phyloP scores from a whole-genome alignment of 2,329 filamentous ascomycete genomes.

The Diaporthe australafricana region DNA sequence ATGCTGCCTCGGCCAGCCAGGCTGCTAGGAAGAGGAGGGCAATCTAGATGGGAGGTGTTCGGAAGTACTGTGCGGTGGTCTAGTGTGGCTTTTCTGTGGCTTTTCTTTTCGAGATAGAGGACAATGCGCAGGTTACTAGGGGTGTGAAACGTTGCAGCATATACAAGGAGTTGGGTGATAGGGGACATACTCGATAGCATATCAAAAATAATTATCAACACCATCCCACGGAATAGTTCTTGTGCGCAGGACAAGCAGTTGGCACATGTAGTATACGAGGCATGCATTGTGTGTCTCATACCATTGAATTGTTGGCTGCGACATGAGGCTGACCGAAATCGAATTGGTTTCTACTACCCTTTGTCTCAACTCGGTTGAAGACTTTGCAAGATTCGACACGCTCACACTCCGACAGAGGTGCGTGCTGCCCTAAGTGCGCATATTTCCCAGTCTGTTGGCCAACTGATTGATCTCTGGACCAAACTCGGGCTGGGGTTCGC shows the following conservation, averaged over 20 bases:
- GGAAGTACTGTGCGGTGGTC: background rate
- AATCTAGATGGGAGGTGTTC: background rate
- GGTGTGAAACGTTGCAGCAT: background rate
- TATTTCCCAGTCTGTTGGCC: background rate
- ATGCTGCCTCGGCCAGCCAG: background rate
- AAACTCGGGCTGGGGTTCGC: background rate
- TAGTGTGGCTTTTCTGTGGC: background rate
- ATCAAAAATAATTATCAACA: background rate
- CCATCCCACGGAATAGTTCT: background rate
- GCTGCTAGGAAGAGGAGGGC: slow-evolving; percentile 7
- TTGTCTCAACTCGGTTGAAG: background rate
- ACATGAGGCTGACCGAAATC: background rate
- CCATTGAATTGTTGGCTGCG: background rate
- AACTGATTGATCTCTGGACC: background rate
- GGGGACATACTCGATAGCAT: background rate
- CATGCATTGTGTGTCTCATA: background rate
- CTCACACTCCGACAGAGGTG: background rate
- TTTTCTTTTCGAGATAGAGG: background rate
- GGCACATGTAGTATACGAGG: background rate
- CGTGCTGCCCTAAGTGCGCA: background rate
- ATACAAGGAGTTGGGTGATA: background rate
- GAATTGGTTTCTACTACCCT: background rate
- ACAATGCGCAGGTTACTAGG: background rate
- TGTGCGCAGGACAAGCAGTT: background rate
- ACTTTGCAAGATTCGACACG: too few species aligned